phyloP scores from a whole-genome alignment of 495 filamentous ascomycete species.

The Niebla homalea region DNA sequence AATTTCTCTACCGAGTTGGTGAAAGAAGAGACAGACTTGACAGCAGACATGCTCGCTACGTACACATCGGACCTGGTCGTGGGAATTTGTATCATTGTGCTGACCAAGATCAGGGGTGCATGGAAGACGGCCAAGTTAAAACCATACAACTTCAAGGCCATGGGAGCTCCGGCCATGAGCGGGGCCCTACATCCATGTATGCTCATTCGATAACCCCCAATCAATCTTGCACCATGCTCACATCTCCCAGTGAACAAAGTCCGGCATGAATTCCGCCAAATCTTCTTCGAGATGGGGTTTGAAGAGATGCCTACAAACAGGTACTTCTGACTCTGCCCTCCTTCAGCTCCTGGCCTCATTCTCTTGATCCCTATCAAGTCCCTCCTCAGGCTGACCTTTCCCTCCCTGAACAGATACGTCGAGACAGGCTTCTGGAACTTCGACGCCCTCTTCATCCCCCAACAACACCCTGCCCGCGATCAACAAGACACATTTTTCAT shows the following conservation, averaged over 20 bases:
- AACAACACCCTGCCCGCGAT: conserved; percentile 94
- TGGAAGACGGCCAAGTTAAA: conserved; percentile 87
- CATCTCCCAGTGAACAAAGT: conserved; percentile 65
- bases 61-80: conserved; percentile 6
- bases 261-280: conserved; percentile 81
- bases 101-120: conserved; percentile 34
- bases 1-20: conserved; percentile 76
- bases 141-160: conserved; percentile 92
- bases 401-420: conserved; percentile 46
- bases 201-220: not conserved
- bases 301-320: conserved; percentile 70
- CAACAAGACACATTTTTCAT: conserved; percentile 98
- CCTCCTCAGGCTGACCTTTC: conserved; percentile 21
- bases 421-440: conserved; percentile 99
- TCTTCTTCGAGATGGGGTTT: conserved; percentile 93
- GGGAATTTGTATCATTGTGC: conserved; percentile 4
- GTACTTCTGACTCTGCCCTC: no score
- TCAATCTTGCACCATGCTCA: not conserved
- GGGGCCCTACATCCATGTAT: conserved; percentile 72
- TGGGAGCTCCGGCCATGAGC: conserved; percentile 63
- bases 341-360: not conserved
- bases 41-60: conserved; percentile 76
- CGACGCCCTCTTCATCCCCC: conserved; percentile 89
- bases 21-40: conserved; percentile 92
- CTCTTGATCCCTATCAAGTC: not conserved